Conservation (phyloP, 768 basidiomycete genomes). For the Coprinopsis marcescibilis region DNA sequence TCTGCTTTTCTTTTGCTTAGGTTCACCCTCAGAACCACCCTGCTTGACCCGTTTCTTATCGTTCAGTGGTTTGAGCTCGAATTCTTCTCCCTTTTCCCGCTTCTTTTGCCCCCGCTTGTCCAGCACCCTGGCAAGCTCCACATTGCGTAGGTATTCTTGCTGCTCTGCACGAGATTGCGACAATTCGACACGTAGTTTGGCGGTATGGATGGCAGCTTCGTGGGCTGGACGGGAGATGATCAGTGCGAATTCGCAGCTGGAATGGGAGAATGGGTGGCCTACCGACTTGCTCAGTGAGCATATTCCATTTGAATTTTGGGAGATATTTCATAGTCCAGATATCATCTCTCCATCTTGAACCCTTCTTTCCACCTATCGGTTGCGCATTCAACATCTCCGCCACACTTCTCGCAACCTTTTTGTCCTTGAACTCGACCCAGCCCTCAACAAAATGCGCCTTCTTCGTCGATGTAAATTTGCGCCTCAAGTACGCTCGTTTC, state of each 20-base stretch:
- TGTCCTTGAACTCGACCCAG: slow-evolving; percentile 98
- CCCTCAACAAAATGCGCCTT: slow-evolving; percentile 91
- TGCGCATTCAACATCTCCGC: slow-evolving; percentile 96
- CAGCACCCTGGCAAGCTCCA: slow-evolving; percentile 84
- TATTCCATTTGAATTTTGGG: slow-evolving; percentile 97
- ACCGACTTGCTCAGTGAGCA: slow-evolving; percentile 99
- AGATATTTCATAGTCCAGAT: slow-evolving; percentile 99
- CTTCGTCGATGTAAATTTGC: slow-evolving; percentile 77
- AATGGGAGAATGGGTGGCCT: slow-evolving; percentile 26
- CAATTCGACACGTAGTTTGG: slow-evolving; percentile 87
- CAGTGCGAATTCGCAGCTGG: not conserved
- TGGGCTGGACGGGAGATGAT: slow-evolving; percentile 53
- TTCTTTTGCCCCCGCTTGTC: slow-evolving; percentile 74
- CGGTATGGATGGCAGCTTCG: slow-evolving; percentile 83
- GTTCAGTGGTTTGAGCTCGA: slow-evolving; percentile 29
- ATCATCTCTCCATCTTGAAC: slow-evolving; percentile 88
- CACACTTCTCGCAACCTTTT: slow-evolving; percentile 81
- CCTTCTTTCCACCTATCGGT: slow-evolving; percentile 91
- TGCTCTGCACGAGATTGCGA: slow-evolving; percentile 86
- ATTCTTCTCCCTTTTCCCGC: slow-evolving; percentile 49
- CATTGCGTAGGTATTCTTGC: slow-evolving; percentile 87
- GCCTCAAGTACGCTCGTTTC: slow-evolving; percentile 79
- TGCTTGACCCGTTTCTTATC: slow-evolving; percentile 20
- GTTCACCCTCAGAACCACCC: slow-evolving; percentile 7
- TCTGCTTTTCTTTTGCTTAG: slow-evolving; percentile 22